Evolutionary conservation across 345 rosid species (phyloP).

Genomic region (Rhodomyrtus tomentosa): DNA sequence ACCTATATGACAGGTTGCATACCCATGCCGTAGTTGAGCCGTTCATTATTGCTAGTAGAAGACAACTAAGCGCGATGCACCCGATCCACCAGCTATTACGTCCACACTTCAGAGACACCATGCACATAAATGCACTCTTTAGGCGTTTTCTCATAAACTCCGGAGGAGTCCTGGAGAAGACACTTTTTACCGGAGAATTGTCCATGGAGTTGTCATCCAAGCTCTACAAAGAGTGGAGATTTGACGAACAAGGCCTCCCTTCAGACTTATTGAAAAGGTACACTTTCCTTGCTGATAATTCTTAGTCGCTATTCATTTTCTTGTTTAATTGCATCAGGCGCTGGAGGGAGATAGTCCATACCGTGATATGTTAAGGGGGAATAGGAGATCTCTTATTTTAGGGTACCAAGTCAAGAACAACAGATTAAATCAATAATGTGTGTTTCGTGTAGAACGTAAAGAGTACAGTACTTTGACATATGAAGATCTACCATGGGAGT

Average conservation of each 20-base stretch:
- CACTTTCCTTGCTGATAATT: neutral
- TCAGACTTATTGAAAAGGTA: conserved; percentile 47
- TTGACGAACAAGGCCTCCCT: conserved; percentile 55
- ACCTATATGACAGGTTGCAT: conserved; percentile 32
- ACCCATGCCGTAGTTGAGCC: conserved; percentile 67
- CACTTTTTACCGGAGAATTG: conserved; percentile 26
- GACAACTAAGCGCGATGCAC: conserved; percentile 57
- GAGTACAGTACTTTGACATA: neutral
- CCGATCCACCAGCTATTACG: conserved; percentile 47
- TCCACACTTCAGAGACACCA: conserved; percentile 67
- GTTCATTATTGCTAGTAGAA: conserved; percentile 56
- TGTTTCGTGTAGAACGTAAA: neutral
- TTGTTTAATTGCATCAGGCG: neutral
- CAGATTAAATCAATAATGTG: neutral
- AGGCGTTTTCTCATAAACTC: conserved; percentile 33
- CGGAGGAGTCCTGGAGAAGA: conserved; percentile 50
- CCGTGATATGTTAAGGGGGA: neutral
- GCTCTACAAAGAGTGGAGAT: conserved; percentile 54
- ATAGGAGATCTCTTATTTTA: neutral
- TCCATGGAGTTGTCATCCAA: conserved; percentile 49
- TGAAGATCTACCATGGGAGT: neutral
- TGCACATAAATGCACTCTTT: conserved; percentile 53
- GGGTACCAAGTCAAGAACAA: neutral
- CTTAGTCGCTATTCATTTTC: neutral
- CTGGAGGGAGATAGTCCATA: neutral